Conservation (phyloP, 1,139 yeast genomes). For the Kodamaea fungicola region DNA sequence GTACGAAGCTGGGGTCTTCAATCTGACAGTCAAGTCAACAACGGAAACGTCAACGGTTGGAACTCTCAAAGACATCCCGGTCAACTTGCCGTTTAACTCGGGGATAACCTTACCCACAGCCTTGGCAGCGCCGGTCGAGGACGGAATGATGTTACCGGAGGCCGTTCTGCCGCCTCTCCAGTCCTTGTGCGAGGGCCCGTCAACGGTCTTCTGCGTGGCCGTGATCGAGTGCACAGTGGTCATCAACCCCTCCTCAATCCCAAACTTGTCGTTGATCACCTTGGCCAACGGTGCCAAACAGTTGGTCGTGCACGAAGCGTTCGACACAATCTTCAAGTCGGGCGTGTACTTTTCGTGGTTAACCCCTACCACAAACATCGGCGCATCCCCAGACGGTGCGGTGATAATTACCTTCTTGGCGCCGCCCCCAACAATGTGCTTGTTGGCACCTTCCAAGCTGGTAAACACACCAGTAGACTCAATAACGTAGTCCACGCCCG, state of each 20-base stretch:
- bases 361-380: slow-evolving; percentile 22
- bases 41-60: slow-evolving; percentile 22
- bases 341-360: slow-evolving; percentile 17
- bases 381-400: slow-evolving; percentile 22
- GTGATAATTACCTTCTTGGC: slow-evolving; percentile 23
- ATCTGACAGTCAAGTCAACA: slow-evolving; percentile 21
- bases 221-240: slow-evolving; percentile 22
- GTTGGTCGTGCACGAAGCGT: slow-evolving; percentile 23
- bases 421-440: slow-evolving; percentile 20
- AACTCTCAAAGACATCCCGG: slow-evolving; percentile 22
- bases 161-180: slow-evolving; percentile 25
- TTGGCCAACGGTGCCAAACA: slow-evolving; percentile 23
- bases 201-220: slow-evolving; percentile 22
- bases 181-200: slow-evolving; percentile 24
- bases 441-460: slow-evolving; percentile 18
- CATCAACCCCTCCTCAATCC: slow-evolving; percentile 23
- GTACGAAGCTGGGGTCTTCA: slow-evolving; percentile 18
- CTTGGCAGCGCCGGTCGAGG: slow-evolving; percentile 24
- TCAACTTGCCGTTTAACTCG: slow-evolving; percentile 22
- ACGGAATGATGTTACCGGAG: slow-evolving; percentile 21
- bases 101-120: slow-evolving; percentile 24
- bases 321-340: slow-evolving; percentile 17
- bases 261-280: slow-evolving; percentile 19
- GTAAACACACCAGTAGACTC: slow-evolving; percentile 24
- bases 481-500: slow-evolving; percentile 19